These are phyloP conservation scores for Pythium coloratum DNA, from an alignment of 352 stramenopile genomes.

Conservation along the genomic window DNA sequence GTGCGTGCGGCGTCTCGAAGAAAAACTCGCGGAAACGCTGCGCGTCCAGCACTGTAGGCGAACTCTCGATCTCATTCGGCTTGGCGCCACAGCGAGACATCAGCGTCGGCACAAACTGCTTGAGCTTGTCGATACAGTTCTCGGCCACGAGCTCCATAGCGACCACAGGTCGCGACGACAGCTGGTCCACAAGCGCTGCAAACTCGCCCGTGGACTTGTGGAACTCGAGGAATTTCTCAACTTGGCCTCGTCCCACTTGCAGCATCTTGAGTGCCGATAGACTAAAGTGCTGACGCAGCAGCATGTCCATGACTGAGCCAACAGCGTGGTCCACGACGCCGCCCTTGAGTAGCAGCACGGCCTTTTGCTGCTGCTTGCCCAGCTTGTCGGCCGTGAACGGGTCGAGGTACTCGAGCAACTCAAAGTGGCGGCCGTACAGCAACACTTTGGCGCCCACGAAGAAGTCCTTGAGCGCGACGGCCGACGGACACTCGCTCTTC, in stretches of 20 bases:
- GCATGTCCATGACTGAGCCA: constrained; percentile 49
- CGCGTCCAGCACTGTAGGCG: constrained; percentile 49
- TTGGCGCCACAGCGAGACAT: constrained; percentile 43
- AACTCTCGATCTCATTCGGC: constrained; percentile 48
- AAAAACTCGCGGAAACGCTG: constrained; percentile 65
- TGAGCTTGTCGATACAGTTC: constrained; percentile 66
- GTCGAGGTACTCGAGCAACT: constrained; percentile 86
- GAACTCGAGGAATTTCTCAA: constrained; percentile 58
- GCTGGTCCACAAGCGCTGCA: constrained; percentile 36
- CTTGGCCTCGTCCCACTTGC: constrained; percentile 41
- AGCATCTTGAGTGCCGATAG: constrained; percentile 84
- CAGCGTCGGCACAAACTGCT: constrained; percentile 50
- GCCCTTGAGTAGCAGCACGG: constrained; percentile 62
- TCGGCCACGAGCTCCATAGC: constrained; percentile 77
- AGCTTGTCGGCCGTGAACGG: constrained; percentile 70
- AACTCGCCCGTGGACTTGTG: constrained; percentile 38
- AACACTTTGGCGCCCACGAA: constrained; percentile 81
- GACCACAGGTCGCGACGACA: constrained; percentile 44
- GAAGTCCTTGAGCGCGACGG: constrained; percentile 75
- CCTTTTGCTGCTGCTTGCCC: constrained; percentile 67
- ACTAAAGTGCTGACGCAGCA: constrained; percentile 69
- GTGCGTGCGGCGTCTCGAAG: constrained; percentile 49
- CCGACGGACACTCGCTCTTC: constrained; percentile 78
- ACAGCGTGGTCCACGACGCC: constrained; percentile 44
- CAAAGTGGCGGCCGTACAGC: constrained; percentile 80